Base-by-base conservation (phyloP, 257 asterid species). In the Plantago major region DNA sequence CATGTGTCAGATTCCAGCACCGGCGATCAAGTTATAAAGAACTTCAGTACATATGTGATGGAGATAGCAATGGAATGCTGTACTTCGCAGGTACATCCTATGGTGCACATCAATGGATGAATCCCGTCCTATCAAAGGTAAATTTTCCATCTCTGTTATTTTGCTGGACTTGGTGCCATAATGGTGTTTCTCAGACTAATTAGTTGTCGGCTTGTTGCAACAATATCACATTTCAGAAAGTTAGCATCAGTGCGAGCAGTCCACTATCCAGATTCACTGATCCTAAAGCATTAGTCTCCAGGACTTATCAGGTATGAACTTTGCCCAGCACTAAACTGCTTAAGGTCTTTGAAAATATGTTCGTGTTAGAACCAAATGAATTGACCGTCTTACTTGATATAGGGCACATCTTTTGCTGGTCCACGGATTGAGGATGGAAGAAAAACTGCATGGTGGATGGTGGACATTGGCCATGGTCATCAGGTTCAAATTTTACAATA, bases 371-470 rank as follows among this genome's bases (percentile, higher is more conserved):
- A 12, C 12, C 16, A 62, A 43, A 42, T 50, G 22, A 48, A 65
- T 57, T n/a, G 30, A 28, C 50, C 38, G 55, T 57, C 14, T 64
- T 62, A 53, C 52, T 19, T 58, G 15, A 50, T 16, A 42, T 44
- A 93, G 99, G 96, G 99, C 44, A 87, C 97, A 10, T 93, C 94
- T 50, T 84, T 85, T 69, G 84, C 97, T 6, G 99, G 99, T 45
- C 88, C 99, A 11, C 82, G 94, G 48, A 55, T 82, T 71, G 95
- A 85, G 72, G 83, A 78, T 15, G 96, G 97, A 60, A 69, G 64
- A 64, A 85, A 73, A 62, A 44, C 74, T 5, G 76, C 97, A 0
- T 93, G 99, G 99, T 93, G 99, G 99, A 87, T 83, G 95, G 75
- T 89, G 42, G 99, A 93, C 77, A 63, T 87, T 14, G 99, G 96